Evolutionary conservation across 208 protist genomes (phyloP).

Genomic region (Leishmania guyanensis): DNA sequence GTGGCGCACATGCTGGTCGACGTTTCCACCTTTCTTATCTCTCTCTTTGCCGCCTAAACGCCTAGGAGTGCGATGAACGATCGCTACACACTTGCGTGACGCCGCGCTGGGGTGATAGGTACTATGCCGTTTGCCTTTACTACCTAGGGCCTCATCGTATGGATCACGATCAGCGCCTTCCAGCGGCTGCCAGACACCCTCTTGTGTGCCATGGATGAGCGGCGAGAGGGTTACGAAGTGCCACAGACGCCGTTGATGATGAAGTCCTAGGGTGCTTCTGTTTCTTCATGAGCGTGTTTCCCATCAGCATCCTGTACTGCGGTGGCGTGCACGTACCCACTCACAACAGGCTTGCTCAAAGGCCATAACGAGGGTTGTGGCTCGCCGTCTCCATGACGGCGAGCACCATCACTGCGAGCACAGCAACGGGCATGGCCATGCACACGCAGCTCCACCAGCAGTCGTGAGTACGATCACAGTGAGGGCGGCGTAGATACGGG

Average conservation of each 20-base stretch:
- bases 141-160: constrained; percentile 21
- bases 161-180: constrained; percentile 25
- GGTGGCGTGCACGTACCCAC: constrained; percentile 24
- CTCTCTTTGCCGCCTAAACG: constrained; percentile 27
- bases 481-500: neutral
- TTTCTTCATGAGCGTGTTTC: constrained; percentile 28
- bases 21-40: constrained; percentile 25
- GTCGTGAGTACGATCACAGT: constrained; percentile 2
- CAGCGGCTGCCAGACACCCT: constrained; percentile 16
- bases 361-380: neutral
- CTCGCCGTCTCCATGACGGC: neutral
- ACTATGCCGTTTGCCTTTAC: constrained; percentile 25
- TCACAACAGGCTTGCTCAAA: constrained; percentile 16
- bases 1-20: constrained; percentile 18
- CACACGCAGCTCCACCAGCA: neutral
- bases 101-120: constrained; percentile 21
- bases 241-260: constrained; percentile 27
- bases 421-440: constrained; percentile 5
- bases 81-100: constrained; percentile 25
- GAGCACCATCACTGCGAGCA: constrained; percentile 9
- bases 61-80: constrained; percentile 11
- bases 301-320: constrained; percentile 24
- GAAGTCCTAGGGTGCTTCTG: constrained; percentile 20
- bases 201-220: constrained; percentile 12
- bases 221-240: constrained; percentile 9